Evolutionary conservation across 2,329 filamentous ascomycete species (phyloP).

Genomic region (Epichloe sp.): DNA sequence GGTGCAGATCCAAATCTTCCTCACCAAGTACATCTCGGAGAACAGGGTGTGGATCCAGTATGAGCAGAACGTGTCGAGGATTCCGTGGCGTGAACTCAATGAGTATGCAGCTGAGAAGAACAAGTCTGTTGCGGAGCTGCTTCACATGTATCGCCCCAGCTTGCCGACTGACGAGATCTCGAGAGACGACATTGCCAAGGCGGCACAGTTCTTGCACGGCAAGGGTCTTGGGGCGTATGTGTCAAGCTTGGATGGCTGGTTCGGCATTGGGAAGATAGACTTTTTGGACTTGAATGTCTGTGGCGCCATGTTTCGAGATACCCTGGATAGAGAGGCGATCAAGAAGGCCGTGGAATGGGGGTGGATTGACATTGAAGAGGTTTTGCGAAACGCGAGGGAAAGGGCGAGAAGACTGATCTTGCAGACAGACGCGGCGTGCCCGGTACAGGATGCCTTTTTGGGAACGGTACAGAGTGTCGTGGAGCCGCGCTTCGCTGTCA

Average conservation of each 20-base stretch:
- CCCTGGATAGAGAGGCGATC: slow-evolving; percentile 8
- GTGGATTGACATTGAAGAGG: slow-evolving; percentile 8
- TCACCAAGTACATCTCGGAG: slow-evolving; percentile 11
- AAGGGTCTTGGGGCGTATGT: slow-evolving; percentile 1
- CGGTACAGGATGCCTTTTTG: neutral
- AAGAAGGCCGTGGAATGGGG: slow-evolving; percentile 3
- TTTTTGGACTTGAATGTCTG: slow-evolving; percentile 16
- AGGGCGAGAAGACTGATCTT: neutral
- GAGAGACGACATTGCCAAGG: slow-evolving; percentile 8
- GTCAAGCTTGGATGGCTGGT: slow-evolving; percentile 8
- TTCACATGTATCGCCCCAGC: slow-evolving; percentile 10
- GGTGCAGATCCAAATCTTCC: slow-evolving; percentile 12
- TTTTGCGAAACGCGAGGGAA: neutral
- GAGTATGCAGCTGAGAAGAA: slow-evolving; percentile 5
- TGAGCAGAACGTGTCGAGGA: slow-evolving; percentile 7
- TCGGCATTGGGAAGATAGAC: slow-evolving; percentile 4
- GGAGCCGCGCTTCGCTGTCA: neutral
- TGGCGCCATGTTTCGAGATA: slow-evolving; percentile 10
- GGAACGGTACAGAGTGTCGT: neutral
- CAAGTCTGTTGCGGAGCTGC: slow-evolving; percentile 4
- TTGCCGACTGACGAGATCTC: slow-evolving; percentile 13
- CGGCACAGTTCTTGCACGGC: slow-evolving; percentile 9
- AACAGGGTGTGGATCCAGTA: slow-evolving; percentile 10
- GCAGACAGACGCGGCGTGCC: neutral
- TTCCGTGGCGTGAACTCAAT: slow-evolving; percentile 6